Evolutionary conservation across 2,329 filamentous ascomycete genomes (phyloP).

Genomic region (Sordariomycetes sp.): DNA sequence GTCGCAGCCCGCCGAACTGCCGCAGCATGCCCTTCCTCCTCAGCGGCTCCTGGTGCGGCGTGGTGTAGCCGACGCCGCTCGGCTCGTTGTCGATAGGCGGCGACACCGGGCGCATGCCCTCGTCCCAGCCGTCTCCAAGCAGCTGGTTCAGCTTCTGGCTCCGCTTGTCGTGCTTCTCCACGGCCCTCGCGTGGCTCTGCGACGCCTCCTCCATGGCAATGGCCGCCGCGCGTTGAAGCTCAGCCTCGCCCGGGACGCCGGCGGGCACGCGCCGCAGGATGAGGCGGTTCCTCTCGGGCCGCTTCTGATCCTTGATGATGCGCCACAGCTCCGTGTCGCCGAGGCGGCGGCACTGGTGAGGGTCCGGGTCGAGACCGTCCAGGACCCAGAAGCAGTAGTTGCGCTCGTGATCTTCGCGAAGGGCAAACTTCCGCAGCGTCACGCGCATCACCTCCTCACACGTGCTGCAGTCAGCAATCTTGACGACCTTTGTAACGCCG

Average conservation of each 20-base stretch:
- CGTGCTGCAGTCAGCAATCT: constrained; percentile 81
- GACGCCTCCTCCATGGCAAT: constrained; percentile 83
- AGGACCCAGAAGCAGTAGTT: constrained; percentile 97
- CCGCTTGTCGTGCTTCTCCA: constrained; percentile 55
- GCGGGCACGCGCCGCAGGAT: constrained; percentile 89
- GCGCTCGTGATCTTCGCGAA: constrained; percentile 81
- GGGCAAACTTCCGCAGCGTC: constrained; percentile 74
- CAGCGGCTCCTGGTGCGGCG: neutral
- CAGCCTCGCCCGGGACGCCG: constrained; percentile 76
- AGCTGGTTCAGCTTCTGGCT: constrained; percentile 87
- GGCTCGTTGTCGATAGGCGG: constrained; percentile 17
- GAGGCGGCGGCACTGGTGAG: constrained; percentile 66
- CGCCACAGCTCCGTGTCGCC: constrained; percentile 81
- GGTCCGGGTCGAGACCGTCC: constrained; percentile 71
- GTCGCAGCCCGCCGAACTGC: constrained; percentile 81
- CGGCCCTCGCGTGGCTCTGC: constrained; percentile 51
- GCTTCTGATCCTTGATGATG: constrained; percentile 74
- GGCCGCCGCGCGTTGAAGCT: constrained; percentile 74
- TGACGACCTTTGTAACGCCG: constrained; percentile 85
- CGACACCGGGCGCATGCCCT: constrained; percentile 25
- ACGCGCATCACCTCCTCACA: constrained; percentile 87
- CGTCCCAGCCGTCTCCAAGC: constrained; percentile 74
- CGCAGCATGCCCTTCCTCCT: constrained; percentile 46
- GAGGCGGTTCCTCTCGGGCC: constrained; percentile 77
- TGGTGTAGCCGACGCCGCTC: constrained; percentile 3